Base-by-base conservation (phyloP, 306 rosid genomes). In the Erythrophleum fordii region DNA sequence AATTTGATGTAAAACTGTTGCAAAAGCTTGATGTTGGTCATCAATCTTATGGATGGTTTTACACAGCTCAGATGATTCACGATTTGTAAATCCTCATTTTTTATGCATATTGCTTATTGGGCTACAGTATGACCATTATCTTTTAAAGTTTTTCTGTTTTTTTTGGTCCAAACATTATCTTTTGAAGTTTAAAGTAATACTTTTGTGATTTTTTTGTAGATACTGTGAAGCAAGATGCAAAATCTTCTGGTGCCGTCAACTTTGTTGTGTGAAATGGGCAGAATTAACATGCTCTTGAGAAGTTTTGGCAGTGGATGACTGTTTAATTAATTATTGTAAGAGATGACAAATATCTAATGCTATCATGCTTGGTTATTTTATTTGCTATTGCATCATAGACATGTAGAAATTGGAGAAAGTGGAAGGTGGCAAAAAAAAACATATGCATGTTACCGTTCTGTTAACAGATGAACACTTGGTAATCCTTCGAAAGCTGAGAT, bases 191-290 rank as follows among this genome's bases (percentile, higher is more conserved):
- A 25, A 77, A 71, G 49, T 66, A 16, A 72, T 45, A 4, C 77
- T 72, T 60, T 78, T 81, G 28, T 81, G 75, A 55, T 66, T 69
- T 48, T 78, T 66, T 39, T 89, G 95, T 79, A 67, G 84, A 85
- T 67, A 84, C 85, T 39, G 78, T n/a, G 73, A 71, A 44, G 31
- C 82, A 88, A 78, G 93, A 46, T 78, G 80, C 79, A 69, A 82
- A 69, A 73, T 80, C 89, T 41, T 35, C 88, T 37, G 52, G 66
- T 55, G 17, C 71, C 29, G 49, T 84, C 52, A 86, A 81, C 23
- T 72, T 93, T 64, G 73, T 88, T 28, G 75, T 83, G 23, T 91
- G 86, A 91, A 58, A 66, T 75, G 51, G 62, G 75, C 77, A 10
- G 35, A 9, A 69, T 17, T 78, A 76, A 59, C 45, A 8, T 77